Base-by-base conservation (phyloP, 2,329 filamentous ascomycete genomes). In the Xylaria polymorpha region DNA sequence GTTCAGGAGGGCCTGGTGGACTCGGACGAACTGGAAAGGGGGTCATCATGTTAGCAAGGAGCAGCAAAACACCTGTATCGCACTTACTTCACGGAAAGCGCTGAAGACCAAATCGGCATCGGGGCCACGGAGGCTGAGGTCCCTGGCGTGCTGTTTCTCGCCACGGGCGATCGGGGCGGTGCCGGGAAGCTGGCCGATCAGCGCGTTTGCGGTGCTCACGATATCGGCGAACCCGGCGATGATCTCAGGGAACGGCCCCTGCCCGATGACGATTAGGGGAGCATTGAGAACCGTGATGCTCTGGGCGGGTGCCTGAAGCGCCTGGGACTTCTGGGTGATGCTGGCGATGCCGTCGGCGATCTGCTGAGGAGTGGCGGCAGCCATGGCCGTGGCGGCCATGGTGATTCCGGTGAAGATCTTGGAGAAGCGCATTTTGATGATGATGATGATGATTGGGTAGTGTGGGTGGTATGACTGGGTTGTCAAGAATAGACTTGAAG, bases 381-480 rank as follows among this genome's bases (percentile, higher is more conserved):
- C 63, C 51, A 70, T 59, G 48, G 69, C 67, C 12, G 51, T 39
- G 46, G 57, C 35, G 43, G 58, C 64, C 64, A 71, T 46, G 58
- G 67, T 61, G 44, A 67, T n/a, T 12, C 67, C 69, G 7, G 67
- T 14, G 48, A 71, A 67, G 61, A 70, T 46, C 44, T 71, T 67
- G 20, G 67, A 62, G 67, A 71, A 71, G 18, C 43, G 69, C 69
- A 71, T 71, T 22, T 29, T 29, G 25, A 29, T 4, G 25, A 29
- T 29, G 25, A 29, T 65, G n/a, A n/a, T 71, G 57, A 55, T 32
- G 8, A 3, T 51, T 51, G 25, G 32, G 37, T 61, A 12, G 60
- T 43, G 60, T 43, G 15, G 10, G 7, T 56, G 35, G 57, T 65
- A 12, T 50, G 55, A 68, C 61, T 61, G 4, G 29, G 32, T n/a